Evolutionary conservation across 78 protist species (phyloP).

Genomic region (Guillardia theta): DNA sequence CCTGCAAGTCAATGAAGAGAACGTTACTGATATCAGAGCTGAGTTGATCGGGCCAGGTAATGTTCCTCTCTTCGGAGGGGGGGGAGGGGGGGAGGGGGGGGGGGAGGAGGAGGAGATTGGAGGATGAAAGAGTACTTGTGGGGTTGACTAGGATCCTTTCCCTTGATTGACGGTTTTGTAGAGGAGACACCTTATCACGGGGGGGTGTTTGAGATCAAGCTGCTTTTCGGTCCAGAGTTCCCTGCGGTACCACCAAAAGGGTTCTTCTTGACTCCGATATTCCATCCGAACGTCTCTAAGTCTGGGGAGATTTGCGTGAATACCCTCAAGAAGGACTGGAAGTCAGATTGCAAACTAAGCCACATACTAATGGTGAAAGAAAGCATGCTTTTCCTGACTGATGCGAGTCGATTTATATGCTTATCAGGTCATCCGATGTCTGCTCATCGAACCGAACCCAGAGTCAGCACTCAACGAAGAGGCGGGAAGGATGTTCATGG

Average conservation of each 20-base stretch:
- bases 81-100: no score
- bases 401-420: no score
- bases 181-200: constrained; percentile 95
- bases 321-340: constrained; percentile 97
- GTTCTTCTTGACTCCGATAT: constrained; percentile 82
- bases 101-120: no score
- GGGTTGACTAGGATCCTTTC: no score
- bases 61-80: background rate
- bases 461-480: constrained; percentile 98
- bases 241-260: constrained; percentile 96
- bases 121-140: no score
- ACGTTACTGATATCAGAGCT: constrained; percentile 79
- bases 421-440: constrained; percentile 84
- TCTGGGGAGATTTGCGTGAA: constrained; percentile 97
- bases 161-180: background rate
- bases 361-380: constrained; percentile 88
- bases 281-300: constrained; percentile 96
- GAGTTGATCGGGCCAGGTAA: constrained; percentile 86
- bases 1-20: constrained; percentile 69
- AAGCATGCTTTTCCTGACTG: no score
- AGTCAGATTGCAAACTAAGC: constrained; percentile 73
- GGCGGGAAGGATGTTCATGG: constrained; percentile 92
- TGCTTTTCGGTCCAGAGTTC: constrained; percentile 74
- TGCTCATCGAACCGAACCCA: constrained; percentile 95
- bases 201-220: constrained; percentile 80